Conservation (phyloP, 208 protist species). For the Vickermania ingenoplastis region DNA sequence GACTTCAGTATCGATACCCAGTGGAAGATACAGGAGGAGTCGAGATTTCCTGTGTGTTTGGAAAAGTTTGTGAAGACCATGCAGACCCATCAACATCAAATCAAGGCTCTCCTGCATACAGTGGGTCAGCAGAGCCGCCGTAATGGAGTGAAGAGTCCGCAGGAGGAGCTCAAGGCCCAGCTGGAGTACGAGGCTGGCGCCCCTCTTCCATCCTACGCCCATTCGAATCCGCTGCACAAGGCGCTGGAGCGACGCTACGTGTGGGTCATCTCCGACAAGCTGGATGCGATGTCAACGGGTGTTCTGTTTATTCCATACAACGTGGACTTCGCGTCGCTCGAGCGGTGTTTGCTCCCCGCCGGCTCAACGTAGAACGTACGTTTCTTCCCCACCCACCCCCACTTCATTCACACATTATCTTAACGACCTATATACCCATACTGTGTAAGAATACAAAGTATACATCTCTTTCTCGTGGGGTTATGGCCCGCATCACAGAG, state of each 20-base stretch:
- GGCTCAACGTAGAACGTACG: no score
- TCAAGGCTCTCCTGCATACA: slow-evolving; percentile 35
- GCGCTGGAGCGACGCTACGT: slow-evolving; percentile 54
- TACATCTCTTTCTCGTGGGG: no score
- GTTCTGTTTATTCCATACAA: slow-evolving; percentile 73
- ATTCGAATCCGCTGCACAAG: neutral
- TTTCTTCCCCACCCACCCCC: no score
- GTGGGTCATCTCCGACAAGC: slow-evolving; percentile 70
- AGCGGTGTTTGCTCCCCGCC: neutral
- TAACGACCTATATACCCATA: no score
- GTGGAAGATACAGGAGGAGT: slow-evolving; percentile 68
- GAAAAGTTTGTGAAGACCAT: slow-evolving; percentile 56
- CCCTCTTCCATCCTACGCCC: slow-evolving; percentile 5
- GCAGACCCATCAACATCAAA: slow-evolving; percentile 43
- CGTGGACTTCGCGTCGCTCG: slow-evolving; percentile 39
- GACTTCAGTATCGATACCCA: slow-evolving; percentile 77
- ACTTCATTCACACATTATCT: no score
- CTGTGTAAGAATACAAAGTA: no score
- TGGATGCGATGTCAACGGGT: slow-evolving; percentile 69
- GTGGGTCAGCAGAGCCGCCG: slow-evolving; percentile 15
- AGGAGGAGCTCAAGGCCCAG: slow-evolving; percentile 7
- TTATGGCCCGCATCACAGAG: no score
- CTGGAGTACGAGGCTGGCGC: slow-evolving; percentile 7
- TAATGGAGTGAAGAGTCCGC: neutral
- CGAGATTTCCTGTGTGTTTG: slow-evolving; percentile 41